Percentiles rank a stretch among this genome's conserved stretches.
These are phyloP conservation scores for Vigna trinervia DNA, from an alignment of 306 rosid species.

Conservation along the genomic window DNA sequence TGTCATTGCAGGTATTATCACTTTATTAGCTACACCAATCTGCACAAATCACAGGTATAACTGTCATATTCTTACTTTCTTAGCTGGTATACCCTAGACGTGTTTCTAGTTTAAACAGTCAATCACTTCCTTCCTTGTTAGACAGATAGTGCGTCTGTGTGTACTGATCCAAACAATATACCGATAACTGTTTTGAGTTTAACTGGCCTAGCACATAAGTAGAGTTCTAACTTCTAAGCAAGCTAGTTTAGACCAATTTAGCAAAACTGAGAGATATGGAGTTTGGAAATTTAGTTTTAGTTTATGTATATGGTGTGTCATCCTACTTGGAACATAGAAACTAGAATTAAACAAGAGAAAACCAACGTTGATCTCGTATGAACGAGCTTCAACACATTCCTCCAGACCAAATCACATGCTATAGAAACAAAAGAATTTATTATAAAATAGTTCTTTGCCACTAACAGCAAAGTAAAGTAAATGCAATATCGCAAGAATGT, in stretches of 20 bases:
- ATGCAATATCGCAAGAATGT: slow-evolving; percentile 4
- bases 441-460: neutral
- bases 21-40: slow-evolving; percentile 76
- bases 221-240: slow-evolving; percentile 10
- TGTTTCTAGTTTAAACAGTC: slow-evolving; percentile 34
- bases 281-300: slow-evolving; percentile 13
- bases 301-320: neutral
- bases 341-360: neutral
- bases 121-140: neutral
- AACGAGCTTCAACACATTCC: slow-evolving; percentile 12
- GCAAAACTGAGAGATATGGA: slow-evolving; percentile 9
- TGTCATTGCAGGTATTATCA: slow-evolving; percentile 67
- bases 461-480: neutral
- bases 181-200: neutral
- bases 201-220: slow-evolving; percentile 28
- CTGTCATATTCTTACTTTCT: slow-evolving; percentile 24
- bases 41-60: slow-evolving; percentile 46
- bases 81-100: neutral
- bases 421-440: slow-evolving; percentile 5
- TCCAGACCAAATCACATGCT: slow-evolving; percentile 23
- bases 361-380: neutral
- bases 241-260: slow-evolving; percentile 9
- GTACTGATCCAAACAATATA: slow-evolving; percentile 23
- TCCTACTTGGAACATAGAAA: slow-evolving; percentile 8
- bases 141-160: neutral